Evolutionary conservation across 1,284 basidiomycete species (phyloP), one percentile per base, ranked within the genome.

Genomic region (Schizophyllum commune): DNA sequence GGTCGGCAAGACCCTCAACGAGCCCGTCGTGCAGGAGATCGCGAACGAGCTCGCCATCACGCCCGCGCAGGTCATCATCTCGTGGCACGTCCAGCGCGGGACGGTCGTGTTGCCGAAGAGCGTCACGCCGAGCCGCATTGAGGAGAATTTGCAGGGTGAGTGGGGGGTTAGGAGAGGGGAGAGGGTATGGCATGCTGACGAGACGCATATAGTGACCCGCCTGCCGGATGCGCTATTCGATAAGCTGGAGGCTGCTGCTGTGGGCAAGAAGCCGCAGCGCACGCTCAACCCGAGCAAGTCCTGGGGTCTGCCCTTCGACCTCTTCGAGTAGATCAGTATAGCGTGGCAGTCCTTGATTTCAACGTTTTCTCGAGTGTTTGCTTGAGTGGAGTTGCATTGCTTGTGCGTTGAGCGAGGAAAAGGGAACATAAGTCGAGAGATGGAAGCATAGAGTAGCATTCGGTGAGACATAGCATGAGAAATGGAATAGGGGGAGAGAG

Each of bases 51-150:
- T 91, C 64, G 79, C 78, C 13, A 85, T 91, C 58, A 89, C 87
- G 7, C 88, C 89, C 39, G 88, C 89, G n/a, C 89, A 90, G 71
- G 86, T 87, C 39, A 76, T 91, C 57, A 83, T 92, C 68, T 89
- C 86, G 8, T 94, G 90, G 91, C 84, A 89, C 67, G 79, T 90
- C 57, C 88, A 91, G 73, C 83, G 89, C 53, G 89, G 90, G 15
- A 82, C 84, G 53, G 78, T 91, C 56, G 88, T 89, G 6, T 78
- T 93, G 15, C 89, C 91, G 4, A 93, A 92, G 79, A 91, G 83
- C 64, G 92, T 92, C 32, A 91, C 85, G 0, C 79, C 86, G 9
- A 76, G 80, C 55, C 84, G 92, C 27, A 82, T 94, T 62, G 75
- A 79, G 58, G 84, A 89, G 69, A 96, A 96, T 76, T 74, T 88